These are phyloP conservation scores for Dictyostelium citrinum DNA, from an alignment of 78 protist species.

Conservation along the genomic window DNA sequence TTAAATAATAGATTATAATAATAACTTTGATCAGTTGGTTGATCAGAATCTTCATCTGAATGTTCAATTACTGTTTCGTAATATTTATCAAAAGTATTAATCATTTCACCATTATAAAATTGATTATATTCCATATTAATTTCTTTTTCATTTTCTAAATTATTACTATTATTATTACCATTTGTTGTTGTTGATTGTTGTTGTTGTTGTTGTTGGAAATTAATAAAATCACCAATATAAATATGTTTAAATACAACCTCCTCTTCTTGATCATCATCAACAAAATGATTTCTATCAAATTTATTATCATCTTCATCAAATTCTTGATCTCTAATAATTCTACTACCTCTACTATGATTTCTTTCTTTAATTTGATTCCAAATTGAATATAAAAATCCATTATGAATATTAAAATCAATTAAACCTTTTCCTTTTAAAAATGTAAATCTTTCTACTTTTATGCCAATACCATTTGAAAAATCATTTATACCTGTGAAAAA, in stretches of 20 bases:
- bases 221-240: not conserved
- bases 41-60: not conserved
- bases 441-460: conserved; percentile 25
- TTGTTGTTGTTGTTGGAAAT: not conserved
- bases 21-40: not conserved
- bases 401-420: conserved; percentile 23
- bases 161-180: too few species aligned
- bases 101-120: not conserved
- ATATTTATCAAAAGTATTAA: not conserved
- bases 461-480: not conserved
- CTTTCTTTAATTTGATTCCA: not conserved
- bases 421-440: conserved; percentile 17
- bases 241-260: conserved; percentile 2
- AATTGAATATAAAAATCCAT: conserved; percentile 25
- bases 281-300: not conserved
- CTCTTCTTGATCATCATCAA: not conserved
- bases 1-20: conserved; percentile 25
- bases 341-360: not conserved
- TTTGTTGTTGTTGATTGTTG: not conserved
- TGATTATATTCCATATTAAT: conserved; percentile 41
- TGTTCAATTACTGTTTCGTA: conserved; percentile 6
- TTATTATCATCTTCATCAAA: not conserved
- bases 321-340: not conserved
- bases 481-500: conserved; percentile 16
- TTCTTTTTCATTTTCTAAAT: not conserved